A percentile compares a stretch with the other conserved stretches of the same genome.
These are phyloP conservation scores for Boletus sp. DNA, from an alignment of 768 basidiomycete species.

Conservation along the genomic window DNA sequence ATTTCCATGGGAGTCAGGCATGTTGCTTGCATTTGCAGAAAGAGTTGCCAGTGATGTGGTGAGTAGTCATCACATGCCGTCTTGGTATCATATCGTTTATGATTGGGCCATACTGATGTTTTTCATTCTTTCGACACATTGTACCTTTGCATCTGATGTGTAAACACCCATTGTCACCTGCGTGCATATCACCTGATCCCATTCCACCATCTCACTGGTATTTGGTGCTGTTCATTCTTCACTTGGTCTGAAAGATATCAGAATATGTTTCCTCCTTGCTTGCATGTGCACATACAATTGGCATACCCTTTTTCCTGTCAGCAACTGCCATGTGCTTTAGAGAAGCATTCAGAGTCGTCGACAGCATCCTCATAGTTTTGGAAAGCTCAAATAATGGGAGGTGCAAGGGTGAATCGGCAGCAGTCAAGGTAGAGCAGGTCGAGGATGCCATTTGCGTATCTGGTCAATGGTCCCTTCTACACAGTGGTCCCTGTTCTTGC, in stretches of 20 bases:
- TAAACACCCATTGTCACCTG: neutral
- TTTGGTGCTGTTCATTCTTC: neutral
- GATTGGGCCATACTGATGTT: neutral
- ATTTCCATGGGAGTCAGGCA: conserved; percentile 78
- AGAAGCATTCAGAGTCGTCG: conserved; percentile 85
- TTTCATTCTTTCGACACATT: neutral
- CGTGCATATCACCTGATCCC: neutral
- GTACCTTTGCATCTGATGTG: neutral
- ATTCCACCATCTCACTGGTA: neutral
- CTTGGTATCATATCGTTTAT: neutral
- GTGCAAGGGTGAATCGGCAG: neutral
- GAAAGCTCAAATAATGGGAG: conserved; percentile 6
- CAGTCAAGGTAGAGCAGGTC: conserved; percentile 50
- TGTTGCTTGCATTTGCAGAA: conserved; percentile 80
- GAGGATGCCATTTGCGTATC: conserved; percentile 81
- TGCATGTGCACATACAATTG: conserved; percentile 72
- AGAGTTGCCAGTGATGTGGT: conserved; percentile 84
- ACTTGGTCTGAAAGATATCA: conserved; percentile 54
- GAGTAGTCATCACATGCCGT: conserved; percentile 24
- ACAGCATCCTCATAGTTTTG: conserved; percentile 63
- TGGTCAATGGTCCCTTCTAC: neutral
- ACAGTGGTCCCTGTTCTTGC: neutral
- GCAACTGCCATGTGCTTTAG: conserved; percentile 89
- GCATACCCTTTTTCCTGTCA: conserved; percentile 69
- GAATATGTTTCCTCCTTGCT: conserved; percentile 85